Evolutionary conservation across 2,329 filamentous ascomycete species (phyloP).

Genomic region (Pleurostoma richardsiae): DNA sequence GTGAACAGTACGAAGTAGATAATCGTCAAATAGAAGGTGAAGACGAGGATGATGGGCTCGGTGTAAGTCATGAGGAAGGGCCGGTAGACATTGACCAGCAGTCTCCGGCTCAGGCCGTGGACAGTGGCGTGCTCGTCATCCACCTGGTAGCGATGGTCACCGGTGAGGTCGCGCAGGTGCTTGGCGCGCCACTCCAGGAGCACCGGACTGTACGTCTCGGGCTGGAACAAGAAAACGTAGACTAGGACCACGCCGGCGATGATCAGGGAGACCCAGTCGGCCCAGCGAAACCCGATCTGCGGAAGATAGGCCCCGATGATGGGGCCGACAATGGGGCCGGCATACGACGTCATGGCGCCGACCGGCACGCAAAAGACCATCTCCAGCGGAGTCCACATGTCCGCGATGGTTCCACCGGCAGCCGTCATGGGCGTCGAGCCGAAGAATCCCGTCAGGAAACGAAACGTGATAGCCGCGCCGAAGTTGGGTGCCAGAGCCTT

Average conservation of each 20-base stretch:
- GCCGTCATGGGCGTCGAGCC: conserved; percentile 18
- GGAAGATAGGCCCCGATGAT: conserved; percentile 15
- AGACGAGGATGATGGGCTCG: conserved; percentile 29
- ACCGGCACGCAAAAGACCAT: conserved; percentile 12
- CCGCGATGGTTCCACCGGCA: conserved; percentile 17
- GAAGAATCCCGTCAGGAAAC: conserved; percentile 14
- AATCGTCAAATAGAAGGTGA: conserved; percentile 40
- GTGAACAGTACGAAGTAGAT: conserved; percentile 46
- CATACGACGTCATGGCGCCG: conserved; percentile 11
- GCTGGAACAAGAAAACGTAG: conserved; percentile 15
- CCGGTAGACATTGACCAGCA: conserved; percentile 14
- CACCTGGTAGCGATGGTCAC: conserved; percentile 16
- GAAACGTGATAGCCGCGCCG: conserved; percentile 12
- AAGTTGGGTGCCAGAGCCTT: conserved; percentile 12
- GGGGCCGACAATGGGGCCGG: conserved; percentile 17
- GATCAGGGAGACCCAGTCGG: conserved; percentile 29
- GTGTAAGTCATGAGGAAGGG: conserved; percentile 24
- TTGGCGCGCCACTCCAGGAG: conserved; percentile 19
- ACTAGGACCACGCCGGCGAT: conserved; percentile 13
- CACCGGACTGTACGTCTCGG: conserved; percentile 22
- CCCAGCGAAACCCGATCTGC: conserved; percentile 20
- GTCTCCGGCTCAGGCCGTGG: conserved; percentile 12
- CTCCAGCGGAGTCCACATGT: conserved; percentile 22
- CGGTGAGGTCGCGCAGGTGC: conserved; percentile 16
- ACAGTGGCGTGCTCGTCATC: conserved; percentile 11